Percentiles rank a stretch among this genome's conserved stretches.
These are phyloP conservation scores for Apiotrichum mycotoxinovorans DNA, from an alignment of 1,284 basidiomycete species.

Conservation along the genomic window DNA sequence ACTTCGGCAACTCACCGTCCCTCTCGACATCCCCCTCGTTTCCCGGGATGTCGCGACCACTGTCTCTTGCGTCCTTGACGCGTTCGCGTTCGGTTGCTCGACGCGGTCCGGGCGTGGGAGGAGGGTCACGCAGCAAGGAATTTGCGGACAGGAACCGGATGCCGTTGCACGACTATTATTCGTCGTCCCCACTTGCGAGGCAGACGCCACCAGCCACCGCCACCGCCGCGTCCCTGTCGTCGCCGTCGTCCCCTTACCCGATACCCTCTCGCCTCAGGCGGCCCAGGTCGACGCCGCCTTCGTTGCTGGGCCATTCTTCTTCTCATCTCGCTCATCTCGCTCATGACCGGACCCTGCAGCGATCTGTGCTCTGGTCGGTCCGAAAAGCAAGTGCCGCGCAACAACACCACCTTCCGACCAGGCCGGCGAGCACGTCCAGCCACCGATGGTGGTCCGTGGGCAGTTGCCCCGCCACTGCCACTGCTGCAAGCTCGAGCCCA, in stretches of 20 bases:
- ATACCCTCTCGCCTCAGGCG: not conserved
- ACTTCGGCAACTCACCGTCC: not conserved
- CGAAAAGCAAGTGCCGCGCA: not conserved
- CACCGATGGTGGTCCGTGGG: conserved; percentile 2
- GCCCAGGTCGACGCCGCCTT: not conserved
- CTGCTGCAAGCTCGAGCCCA: not conserved
- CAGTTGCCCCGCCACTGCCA: not conserved
- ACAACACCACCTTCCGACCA: not conserved
- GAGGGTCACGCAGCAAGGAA: not conserved
- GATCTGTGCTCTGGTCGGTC: too few species aligned
- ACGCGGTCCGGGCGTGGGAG: not conserved
- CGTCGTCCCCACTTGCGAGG: not conserved
- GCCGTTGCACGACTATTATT: not conserved
- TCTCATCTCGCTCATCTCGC: not conserved
- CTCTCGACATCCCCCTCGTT: too few species aligned
- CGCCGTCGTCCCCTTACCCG: too few species aligned
- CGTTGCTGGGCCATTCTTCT: not conserved
- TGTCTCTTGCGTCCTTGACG: too few species aligned
- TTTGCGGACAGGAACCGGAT: not conserved
- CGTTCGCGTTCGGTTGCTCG: too few species aligned
- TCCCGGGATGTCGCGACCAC: too few species aligned
- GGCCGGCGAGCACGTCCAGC: too few species aligned
- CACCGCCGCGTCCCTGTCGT: not conserved
- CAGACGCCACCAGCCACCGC: not conserved
- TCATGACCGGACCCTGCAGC: not conserved